Evolutionary conservation across 2,329 filamentous ascomycete species (phyloP), one percentile per base, ranked within the genome.

Genomic region (Arthrobotrys pseudoclavata): DNA sequence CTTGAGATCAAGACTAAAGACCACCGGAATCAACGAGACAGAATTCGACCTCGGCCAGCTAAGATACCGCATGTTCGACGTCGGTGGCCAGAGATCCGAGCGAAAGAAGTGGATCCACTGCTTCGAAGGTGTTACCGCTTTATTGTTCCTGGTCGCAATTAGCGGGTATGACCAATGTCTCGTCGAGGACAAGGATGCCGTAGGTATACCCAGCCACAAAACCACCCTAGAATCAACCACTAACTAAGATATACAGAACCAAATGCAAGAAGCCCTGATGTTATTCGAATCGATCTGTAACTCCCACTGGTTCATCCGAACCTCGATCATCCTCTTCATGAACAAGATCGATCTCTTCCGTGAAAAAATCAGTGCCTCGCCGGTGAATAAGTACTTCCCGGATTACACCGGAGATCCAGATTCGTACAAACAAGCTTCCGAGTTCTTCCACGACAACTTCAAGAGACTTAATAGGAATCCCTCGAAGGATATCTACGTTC

Each of bases 51-150:
- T 97, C 13, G 94, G 94, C 78, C 91, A 95, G 82, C 88, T 97
- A 81, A 97, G 94, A 79, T 97, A 97, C 85, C 91, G 94, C 82
- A 97, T 98, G 94, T 97, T 97, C 84, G 94, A 97, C 82, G 94
- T 97, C 55, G 94, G 94, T 83, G 94, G 94, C 72, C 94, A 97
- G 83, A 88, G 94, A 81, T 97, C 94, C 29, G 94, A 97, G 85
- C 91, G 94, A 79, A 97, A 97, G 88, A 97, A 97, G 86, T 97
- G 94, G 94, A 97, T 97, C 79, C 94, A 97, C 84, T 96, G 94
- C 83, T 97, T 97, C 83, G 94, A 97, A 84, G 96, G 96, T 80
- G 94, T 97, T 79, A 94, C 96, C 82, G 94, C 93, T 81, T 87
- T 98, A 67, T 87, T 98, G 47, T 98, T 98, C 85, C 88, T 98